These are phyloP conservation scores for Intubia oerlemansii DNA, from an alignment of 2,329 filamentous ascomycete species.

Conservation along the genomic window DNA sequence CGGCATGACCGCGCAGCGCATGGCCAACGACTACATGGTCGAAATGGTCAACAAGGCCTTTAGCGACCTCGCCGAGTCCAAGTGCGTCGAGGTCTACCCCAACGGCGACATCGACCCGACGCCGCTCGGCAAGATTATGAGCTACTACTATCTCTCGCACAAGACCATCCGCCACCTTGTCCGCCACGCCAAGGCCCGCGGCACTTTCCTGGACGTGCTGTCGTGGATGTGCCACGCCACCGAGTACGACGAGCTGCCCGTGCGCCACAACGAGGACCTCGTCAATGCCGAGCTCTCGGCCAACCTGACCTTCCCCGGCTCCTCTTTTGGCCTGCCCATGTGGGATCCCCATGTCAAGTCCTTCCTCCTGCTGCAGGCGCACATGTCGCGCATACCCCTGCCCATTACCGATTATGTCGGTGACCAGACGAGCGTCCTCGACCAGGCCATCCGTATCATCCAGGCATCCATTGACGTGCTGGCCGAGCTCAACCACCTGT, in stretches of 20 bases:
- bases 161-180: constrained; percentile 78
- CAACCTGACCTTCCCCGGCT: constrained; percentile 45
- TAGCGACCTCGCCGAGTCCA: constrained; percentile 58
- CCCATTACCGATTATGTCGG: constrained; percentile 96
- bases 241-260: constrained; percentile 93
- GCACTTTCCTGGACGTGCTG: constrained; percentile 57
- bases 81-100: constrained; percentile 61
- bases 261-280: constrained; percentile 94
- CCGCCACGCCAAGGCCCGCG: constrained; percentile 38
- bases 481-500: constrained; percentile 67
- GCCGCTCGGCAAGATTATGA: constrained; percentile 93
- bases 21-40: constrained; percentile 89
- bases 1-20: constrained; percentile 51
- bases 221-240: constrained; percentile 85
- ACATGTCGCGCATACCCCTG: constrained; percentile 80
- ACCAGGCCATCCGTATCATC: constrained; percentile 91
- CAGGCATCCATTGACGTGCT: constrained; percentile 89
- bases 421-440: constrained; percentile 72
- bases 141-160: constrained; percentile 95
- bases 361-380: constrained; percentile 80
- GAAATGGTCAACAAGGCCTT: constrained; percentile 78
- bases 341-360: constrained; percentile 98
- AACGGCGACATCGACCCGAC: constrained; percentile 84
- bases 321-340: constrained; percentile 56
- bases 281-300: constrained; percentile 81